Base-by-base conservation (phyloP, 2,329 filamentous ascomycete genomes). In the Fusarium nematophilum region DNA sequence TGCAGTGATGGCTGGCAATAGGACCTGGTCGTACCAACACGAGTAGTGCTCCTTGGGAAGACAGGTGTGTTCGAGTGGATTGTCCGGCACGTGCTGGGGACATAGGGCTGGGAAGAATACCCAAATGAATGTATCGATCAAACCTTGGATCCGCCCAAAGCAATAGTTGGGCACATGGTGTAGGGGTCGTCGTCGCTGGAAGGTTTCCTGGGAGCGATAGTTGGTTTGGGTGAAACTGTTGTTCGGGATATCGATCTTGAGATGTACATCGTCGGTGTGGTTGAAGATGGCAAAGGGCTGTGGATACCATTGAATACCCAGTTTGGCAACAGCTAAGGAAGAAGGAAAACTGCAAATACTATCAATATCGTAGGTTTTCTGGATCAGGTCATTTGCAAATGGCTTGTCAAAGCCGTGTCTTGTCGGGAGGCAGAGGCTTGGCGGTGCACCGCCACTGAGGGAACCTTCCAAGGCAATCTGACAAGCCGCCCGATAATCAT, bases 281-380 rank as follows among this genome's bases (percentile, higher is more conserved):
- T 45, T 45, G 17, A 45, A 45, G 42, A 45, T 45, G 30, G 15
- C 42, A 45, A 23, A 45, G 29, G 42, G 42, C n/a, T 45, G 29
- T 10, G 29, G 27, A 21, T 45, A 45, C 30, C 18, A 45, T 45
- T 45, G 30, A 11, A 45, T 45, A 11, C 42, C 42, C 34, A 45
- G 15, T 14, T 45, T 45, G 13, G 30, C 30, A 10, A 34, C 11
- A 10, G 42, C 42, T 23, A 45, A n/a, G 29, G 42, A 45, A 36
- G 42, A 45, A 17, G 42, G 42, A 14, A 45, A 45, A 45, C 30
- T 45, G 34, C 30, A 45, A 34, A 45, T 45, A 29, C 42, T 45
- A 34, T 45, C 29, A 6, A 45, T 21, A n/a, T 45, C 29, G 17
- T 26, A 45, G 30, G 42, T 45, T 14, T 45, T 45, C 21, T 45